phyloP scores from a whole-genome alignment of 108 stramenopile genomes.

The Nannochloropsis salina region DNA sequence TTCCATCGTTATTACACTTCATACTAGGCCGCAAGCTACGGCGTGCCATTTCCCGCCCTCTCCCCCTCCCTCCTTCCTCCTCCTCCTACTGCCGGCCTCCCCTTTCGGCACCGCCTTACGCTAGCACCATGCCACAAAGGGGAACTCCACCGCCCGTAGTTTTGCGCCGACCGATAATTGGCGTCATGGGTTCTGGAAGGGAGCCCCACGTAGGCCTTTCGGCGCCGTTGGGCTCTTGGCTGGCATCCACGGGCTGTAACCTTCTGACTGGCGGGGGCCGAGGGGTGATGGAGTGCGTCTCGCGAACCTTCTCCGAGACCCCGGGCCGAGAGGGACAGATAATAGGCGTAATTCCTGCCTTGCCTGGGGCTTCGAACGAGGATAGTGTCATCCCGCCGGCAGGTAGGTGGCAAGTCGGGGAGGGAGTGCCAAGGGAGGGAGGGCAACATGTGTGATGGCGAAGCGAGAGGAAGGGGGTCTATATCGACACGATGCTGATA shows the following conservation, averaged over 20 bases:
- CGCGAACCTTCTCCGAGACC: background rate
- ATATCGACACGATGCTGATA: too few species aligned
- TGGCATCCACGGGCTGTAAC: constrained; percentile 1
- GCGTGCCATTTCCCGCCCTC: background rate
- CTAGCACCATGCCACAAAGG: background rate
- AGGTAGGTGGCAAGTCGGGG: background rate
- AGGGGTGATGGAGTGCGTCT: background rate
- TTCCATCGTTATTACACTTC: too few species aligned
- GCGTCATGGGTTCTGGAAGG: background rate
- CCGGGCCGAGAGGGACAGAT: constrained; percentile 15
- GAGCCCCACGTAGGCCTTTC: background rate
- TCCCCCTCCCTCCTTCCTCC: background rate
- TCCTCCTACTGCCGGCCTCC: background rate
- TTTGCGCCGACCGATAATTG: constrained; percentile 5
- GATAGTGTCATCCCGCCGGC: constrained; percentile 13
- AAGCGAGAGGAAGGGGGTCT: background rate
- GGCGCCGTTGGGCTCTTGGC: background rate
- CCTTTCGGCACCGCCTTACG: background rate
- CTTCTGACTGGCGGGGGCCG: background rate
- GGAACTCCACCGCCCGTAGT: constrained; percentile 1
- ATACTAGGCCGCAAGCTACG: background rate
- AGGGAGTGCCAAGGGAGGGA: background rate
- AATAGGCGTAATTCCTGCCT: constrained; percentile 17
- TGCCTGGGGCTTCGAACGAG: background rate
- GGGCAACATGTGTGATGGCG: background rate